These are phyloP conservation scores for Stemphylium beticola DNA, from an alignment of 2,329 filamentous ascomycete species.

Conservation along the genomic window DNA sequence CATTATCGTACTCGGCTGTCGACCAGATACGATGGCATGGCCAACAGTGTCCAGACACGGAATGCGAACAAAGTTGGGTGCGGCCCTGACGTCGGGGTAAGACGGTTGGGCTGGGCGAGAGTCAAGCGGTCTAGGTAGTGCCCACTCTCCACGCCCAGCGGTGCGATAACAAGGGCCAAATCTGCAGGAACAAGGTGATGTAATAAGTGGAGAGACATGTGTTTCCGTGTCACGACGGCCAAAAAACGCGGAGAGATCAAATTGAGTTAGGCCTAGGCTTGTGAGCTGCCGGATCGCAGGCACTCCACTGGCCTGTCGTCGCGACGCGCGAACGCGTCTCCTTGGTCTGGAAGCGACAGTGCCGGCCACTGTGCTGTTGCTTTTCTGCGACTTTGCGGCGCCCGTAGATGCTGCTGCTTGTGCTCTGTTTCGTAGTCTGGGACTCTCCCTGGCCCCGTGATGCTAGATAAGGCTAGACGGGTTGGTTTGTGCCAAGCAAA, in stretches of 20 bases:
- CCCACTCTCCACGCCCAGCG: slow-evolving; percentile 17
- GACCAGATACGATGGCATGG: not conserved
- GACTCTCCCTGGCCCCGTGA: slow-evolving; percentile 17
- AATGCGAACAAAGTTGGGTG: not conserved
- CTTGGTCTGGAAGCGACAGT: slow-evolving; percentile 8
- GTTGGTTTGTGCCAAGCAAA: slow-evolving; percentile 13
- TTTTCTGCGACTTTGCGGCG: slow-evolving; percentile 2
- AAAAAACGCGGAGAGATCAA: slow-evolving; percentile 41
- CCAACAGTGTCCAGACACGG: not conserved
- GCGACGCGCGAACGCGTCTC: slow-evolving; percentile 34
- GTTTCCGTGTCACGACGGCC: slow-evolving; percentile 45
- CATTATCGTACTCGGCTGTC: not conserved
- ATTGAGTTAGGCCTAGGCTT: slow-evolving; percentile 46
- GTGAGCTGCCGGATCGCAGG: slow-evolving; percentile 44
- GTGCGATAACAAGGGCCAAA: slow-evolving; percentile 5
- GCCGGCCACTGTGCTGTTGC: slow-evolving; percentile 1
- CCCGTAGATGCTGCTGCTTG: slow-evolving; percentile 1
- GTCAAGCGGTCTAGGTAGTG: slow-evolving; percentile 26
- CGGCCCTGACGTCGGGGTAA: slow-evolving; percentile 12
- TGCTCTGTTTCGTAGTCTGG: slow-evolving; percentile 21
- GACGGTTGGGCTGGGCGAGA: slow-evolving; percentile 25
- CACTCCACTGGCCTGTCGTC: slow-evolving; percentile 41
- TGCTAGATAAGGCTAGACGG: slow-evolving; percentile 24
- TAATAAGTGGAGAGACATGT: slow-evolving; percentile 49
- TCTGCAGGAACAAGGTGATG: slow-evolving; percentile 37